phyloP scores from a whole-genome alignment of 495 filamentous ascomycete genomes.

The Penicillium ucsense region DNA sequence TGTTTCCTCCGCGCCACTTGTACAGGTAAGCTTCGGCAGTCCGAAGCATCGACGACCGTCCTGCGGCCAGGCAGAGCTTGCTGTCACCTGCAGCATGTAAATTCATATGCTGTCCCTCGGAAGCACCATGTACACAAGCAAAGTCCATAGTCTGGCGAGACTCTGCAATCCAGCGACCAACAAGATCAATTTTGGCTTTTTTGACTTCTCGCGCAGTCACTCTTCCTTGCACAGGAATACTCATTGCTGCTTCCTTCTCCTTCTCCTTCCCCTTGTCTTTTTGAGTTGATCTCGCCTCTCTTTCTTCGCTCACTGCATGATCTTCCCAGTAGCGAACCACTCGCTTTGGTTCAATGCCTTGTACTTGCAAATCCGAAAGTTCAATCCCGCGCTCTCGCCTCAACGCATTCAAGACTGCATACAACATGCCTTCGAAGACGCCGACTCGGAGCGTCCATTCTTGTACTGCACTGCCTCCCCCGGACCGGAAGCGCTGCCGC shows the following conservation, averaged over 20 bases:
- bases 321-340: constrained; percentile 33
- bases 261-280: too few relatives aligned
- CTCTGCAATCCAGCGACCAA: constrained; percentile 43
- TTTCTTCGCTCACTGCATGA: not conserved
- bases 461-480: constrained; percentile 50
- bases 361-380: constrained; percentile 14
- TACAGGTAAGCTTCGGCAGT: constrained; percentile 37
- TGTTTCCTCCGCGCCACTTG: constrained; percentile 27
- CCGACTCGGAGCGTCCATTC: constrained; percentile 93
- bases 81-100: not conserved
- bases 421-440: constrained; percentile 80
- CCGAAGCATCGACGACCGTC: constrained; percentile 24
- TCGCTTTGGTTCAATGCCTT: constrained; percentile 31
- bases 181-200: constrained; percentile 55
- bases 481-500: constrained; percentile 75
- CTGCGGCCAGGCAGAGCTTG: constrained; percentile 17
- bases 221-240: constrained; percentile 14
- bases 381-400: constrained; percentile 23
- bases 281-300: too few relatives aligned
- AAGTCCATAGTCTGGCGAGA: not conserved
- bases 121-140: not conserved
- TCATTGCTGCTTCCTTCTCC: too few relatives aligned
- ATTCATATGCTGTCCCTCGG: not conserved
- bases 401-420: constrained; percentile 60
- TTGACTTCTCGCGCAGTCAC: constrained; percentile 34